Conservation (phyloP, 495 filamentous ascomycete genomes). For the Oleoguttula mirabilis region DNA sequence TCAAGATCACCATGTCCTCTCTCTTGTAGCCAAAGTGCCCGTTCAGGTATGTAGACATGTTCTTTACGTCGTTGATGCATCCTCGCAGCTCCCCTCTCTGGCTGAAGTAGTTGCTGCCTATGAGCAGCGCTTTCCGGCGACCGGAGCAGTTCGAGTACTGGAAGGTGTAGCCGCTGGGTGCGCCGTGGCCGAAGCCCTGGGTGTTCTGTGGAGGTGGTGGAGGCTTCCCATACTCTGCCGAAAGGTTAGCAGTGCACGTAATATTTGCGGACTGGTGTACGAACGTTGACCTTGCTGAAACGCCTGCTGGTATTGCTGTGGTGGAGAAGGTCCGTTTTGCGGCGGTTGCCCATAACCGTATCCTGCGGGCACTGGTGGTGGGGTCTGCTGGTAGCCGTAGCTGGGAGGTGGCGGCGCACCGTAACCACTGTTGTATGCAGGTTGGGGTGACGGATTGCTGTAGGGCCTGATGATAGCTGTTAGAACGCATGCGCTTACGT, state of each 20-base stretch:
- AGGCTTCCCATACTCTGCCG: slow-evolving; percentile 3
- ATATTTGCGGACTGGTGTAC: slow-evolving; percentile 11
- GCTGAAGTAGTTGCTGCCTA: slow-evolving; percentile 96
- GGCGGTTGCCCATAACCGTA: slow-evolving; percentile 17
- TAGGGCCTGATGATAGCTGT: slow-evolving; percentile 22
- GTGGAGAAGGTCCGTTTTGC: slow-evolving; percentile 5
- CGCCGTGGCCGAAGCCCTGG: slow-evolving; percentile 65
- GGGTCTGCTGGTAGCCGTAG: slow-evolving; percentile 10
- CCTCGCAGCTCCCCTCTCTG: slow-evolving; percentile 85
- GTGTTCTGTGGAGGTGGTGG: slow-evolving; percentile 27
- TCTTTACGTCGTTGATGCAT: slow-evolving; percentile 97
- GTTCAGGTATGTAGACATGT: slow-evolving; percentile 88
- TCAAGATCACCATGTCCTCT: slow-evolving; percentile 96
- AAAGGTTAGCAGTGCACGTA: slow-evolving; percentile 1
- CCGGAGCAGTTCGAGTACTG: slow-evolving; percentile 90
- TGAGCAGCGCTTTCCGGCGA: slow-evolving; percentile 79
- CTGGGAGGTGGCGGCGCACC: slow-evolving; percentile 18
- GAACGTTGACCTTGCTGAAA: slow-evolving; percentile 32
- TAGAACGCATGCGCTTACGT: not conserved
- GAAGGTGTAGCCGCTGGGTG: slow-evolving; percentile 67
- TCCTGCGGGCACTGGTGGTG: not conserved
- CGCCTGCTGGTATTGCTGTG: not conserved
- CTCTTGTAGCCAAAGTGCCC: slow-evolving; percentile 85
- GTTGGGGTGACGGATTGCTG: slow-evolving; percentile 25
- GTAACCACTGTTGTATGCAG: slow-evolving; percentile 26